Percentiles rank a stretch among this genome's conserved stretches.
phyloP scores from a whole-genome alignment of 352 stramenopile species.

The Phytophthora cactorum region DNA sequence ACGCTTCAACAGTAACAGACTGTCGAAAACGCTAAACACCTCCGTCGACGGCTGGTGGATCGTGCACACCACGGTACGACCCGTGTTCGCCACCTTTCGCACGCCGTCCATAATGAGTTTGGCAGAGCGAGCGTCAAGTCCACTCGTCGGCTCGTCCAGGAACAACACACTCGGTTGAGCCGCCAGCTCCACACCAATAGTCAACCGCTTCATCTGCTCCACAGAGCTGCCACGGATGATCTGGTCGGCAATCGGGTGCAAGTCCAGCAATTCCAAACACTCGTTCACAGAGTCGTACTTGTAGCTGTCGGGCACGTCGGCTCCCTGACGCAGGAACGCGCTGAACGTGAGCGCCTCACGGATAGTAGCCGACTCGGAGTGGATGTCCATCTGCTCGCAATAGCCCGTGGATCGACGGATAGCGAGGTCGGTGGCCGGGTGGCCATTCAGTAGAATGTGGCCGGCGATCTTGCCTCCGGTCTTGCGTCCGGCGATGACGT shows the following conservation, averaged over 20 bases:
- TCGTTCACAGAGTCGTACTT: constrained; percentile 13
- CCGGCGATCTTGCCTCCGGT: constrained; percentile 6
- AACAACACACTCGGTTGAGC: too few relatives aligned
- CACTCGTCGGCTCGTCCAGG: too few relatives aligned
- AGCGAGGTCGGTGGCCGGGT: constrained; percentile 54
- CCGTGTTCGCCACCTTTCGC: constrained; percentile 80
- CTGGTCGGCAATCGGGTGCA: too few relatives aligned
- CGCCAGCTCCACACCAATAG: too few relatives aligned
- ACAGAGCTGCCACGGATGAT: too few relatives aligned
- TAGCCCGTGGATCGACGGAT: constrained; percentile 57
- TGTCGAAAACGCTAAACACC: constrained; percentile 67
- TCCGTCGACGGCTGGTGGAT: constrained; percentile 93
- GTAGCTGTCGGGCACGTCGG: constrained; percentile 40
- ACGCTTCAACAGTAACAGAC: constrained; percentile 27
- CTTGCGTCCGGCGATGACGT: constrained; percentile 7
- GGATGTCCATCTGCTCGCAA: too few relatives aligned
- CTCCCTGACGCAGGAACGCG: constrained; percentile 34
- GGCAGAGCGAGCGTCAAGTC: too few relatives aligned
- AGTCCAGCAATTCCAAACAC: too few relatives aligned
- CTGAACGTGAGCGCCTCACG: constrained; percentile 61
- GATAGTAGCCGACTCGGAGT: constrained; percentile 86
- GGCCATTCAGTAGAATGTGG: constrained; percentile 12
- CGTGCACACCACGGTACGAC: constrained; percentile 87
- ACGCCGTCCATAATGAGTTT: too few relatives aligned
- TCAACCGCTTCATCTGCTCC: too few relatives aligned